A percentile compares a stretch with the other conserved stretches of the same genome.
phyloP scores from a whole-genome alignment of 441 rosid genomes.

The Pelargonium australe region DNA sequence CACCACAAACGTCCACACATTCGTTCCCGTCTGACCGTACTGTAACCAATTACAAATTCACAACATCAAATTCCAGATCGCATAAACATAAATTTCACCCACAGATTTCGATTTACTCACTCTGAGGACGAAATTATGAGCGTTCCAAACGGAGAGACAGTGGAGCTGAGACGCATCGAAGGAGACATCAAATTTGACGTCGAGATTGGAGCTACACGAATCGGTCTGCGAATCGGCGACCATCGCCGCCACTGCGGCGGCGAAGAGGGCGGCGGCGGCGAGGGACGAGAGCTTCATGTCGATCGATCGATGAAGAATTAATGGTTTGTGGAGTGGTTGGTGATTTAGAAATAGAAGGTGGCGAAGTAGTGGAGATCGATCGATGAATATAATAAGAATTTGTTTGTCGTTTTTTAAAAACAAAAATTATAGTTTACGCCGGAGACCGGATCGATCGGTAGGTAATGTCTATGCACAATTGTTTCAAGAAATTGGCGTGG shows the following conservation, averaged over 20 bases:
- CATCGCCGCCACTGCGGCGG: not conserved
- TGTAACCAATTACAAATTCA: constrained; percentile 12
- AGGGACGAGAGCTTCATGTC: not conserved
- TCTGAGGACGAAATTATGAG: constrained; percentile 45
- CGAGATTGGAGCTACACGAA: constrained; percentile 50
- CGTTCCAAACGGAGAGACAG: constrained; percentile 51
- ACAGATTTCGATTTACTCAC: constrained; percentile 30
- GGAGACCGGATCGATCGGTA: no score
- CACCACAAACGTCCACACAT: constrained; percentile 65
- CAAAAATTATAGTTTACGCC: no score
- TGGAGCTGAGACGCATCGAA: constrained; percentile 42
- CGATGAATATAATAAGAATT: no score
- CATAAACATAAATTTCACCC: not conserved
- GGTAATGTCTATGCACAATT: no score
- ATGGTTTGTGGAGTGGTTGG: not conserved
- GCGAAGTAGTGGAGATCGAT: not conserved
- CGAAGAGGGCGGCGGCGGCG: not conserved
- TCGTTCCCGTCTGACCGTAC: constrained; percentile 37
- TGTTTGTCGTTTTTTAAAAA: no score
- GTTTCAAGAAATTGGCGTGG: no score
- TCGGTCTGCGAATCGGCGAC: constrained; percentile 39
- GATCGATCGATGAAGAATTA: no score
- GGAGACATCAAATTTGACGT: constrained; percentile 27
- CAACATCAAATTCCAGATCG: no score
- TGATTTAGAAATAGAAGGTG: not conserved